A percentile compares a stretch with the other conserved stretches of the same genome.
Evolutionary conservation across 805 yeast genomes (phyloP).

Genomic region (Ogataea kodamae): DNA sequence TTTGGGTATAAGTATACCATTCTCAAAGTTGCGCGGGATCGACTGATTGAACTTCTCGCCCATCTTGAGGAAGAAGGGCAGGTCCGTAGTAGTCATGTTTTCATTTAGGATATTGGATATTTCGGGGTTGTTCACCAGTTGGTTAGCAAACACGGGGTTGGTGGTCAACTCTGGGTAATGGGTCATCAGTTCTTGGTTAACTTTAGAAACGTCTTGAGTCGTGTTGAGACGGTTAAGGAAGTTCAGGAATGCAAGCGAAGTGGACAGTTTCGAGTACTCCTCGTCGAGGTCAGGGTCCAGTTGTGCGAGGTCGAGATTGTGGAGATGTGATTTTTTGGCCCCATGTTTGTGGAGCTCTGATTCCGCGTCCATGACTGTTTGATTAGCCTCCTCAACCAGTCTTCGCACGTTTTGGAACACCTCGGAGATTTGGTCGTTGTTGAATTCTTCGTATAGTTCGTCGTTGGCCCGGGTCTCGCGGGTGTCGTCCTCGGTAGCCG

Average conservation of each 20-base stretch:
- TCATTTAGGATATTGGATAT: slow-evolving; percentile 29
- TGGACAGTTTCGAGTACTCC: slow-evolving; percentile 25
- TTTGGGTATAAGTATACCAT: slow-evolving; percentile 80
- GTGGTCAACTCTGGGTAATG: slow-evolving; percentile 25
- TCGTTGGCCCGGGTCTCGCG: slow-evolving; percentile 2
- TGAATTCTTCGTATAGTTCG: slow-evolving; percentile 15
- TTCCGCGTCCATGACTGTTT: slow-evolving; percentile 28
- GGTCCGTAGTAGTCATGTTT: slow-evolving; percentile 17
- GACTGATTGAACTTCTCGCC: slow-evolving; percentile 27
- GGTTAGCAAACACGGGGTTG: slow-evolving; percentile 26
- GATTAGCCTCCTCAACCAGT: slow-evolving; percentile 26
- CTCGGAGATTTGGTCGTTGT: slow-evolving; percentile 22
- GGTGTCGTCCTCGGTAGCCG: slow-evolving; percentile 7
- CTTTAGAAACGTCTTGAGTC: slow-evolving; percentile 20
- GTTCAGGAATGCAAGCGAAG: slow-evolving; percentile 27
- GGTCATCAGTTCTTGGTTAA: slow-evolving; percentile 22
- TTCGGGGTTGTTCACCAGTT: slow-evolving; percentile 26
- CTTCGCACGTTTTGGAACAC: slow-evolving; percentile 28
- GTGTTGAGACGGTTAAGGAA: slow-evolving; percentile 29
- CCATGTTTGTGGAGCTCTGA: slow-evolving; percentile 26
- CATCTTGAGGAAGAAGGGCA: slow-evolving; percentile 19
- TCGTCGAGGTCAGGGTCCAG: slow-evolving; percentile 20
- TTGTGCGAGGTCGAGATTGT: slow-evolving; percentile 4
- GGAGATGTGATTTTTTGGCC: slow-evolving; percentile 5
- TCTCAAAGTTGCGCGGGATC: slow-evolving; percentile 50